Base-by-base conservation (phyloP, 345 rosid species). In the Excoecaria agallocha region DNA sequence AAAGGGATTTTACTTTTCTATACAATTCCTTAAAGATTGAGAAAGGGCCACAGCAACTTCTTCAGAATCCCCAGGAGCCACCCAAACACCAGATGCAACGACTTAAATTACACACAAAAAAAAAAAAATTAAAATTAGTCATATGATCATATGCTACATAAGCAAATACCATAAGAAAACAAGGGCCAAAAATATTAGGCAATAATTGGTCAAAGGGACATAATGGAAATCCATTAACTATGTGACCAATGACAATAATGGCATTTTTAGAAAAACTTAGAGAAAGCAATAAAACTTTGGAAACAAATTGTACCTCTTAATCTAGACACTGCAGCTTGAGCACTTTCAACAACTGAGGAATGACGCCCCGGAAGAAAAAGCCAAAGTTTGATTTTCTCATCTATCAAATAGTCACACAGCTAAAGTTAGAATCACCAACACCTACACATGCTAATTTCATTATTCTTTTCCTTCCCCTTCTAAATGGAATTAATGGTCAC, bases 361-460 rank as follows among this genome's bases (percentile, higher is more conserved):
- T 89, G 88, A 65, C 85, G 89, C 41, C 98, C 99, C 30, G 93
- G 98, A 82, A 90, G 82, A 81, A 95, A 95, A 82, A 95, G 97
- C 99, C 99, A 95, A 75, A 95, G 98, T 88, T 96, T 95, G 77
- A 95, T 89, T 87, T 95, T 95, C 80, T 95, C 99, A 84, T 95
- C 99, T 95, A 80, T 46, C 13, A 68, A 56, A 17, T 41, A 73
- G 43, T 43, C 70, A 70, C 22, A 11, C 22, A 43, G 20, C 60
- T 55, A 30, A 59, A 7, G 59, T 73, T 38, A 56, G 57, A 68
- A 35, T 49, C 41, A 64, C 54, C 38, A 68, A 41, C 52, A 51
- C 13, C 61, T n/a, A 51, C 30, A 35, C 51, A 72, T 48, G 2
- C 16, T 20, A 51, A 56, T 19, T 12, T 63, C 58, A 24, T 6